phyloP scores from a whole-genome alignment of 176 grass and related monocot genomes.

The Carex littledalei region DNA sequence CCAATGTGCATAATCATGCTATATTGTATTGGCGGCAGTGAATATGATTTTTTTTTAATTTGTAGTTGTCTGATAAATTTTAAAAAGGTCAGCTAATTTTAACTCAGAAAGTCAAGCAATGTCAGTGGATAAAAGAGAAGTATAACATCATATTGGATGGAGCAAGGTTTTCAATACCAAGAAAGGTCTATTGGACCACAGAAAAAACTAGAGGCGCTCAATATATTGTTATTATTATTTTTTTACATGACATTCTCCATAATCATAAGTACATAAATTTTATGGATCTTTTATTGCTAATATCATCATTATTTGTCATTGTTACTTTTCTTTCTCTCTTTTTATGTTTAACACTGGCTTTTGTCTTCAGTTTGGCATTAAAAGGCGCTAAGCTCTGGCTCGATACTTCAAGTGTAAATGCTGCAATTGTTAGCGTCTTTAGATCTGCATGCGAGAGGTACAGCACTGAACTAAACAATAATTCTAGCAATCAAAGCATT shows the following conservation, averaged over 20 bases:
- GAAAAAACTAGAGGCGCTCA: background rate
- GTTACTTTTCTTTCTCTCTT: background rate
- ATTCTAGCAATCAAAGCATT: slow-evolving; percentile 15
- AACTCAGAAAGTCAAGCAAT: background rate
- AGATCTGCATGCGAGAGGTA: slow-evolving; percentile 47
- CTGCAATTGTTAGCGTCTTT: slow-evolving; percentile 76
- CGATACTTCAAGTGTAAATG: slow-evolving; percentile 85
- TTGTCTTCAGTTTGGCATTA: slow-evolving; percentile 64
- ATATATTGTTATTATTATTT: background rate
- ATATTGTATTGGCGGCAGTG: background rate
- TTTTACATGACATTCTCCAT: background rate
- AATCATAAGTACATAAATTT: background rate
- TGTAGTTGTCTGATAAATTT: background rate
- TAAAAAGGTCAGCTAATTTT: background rate
- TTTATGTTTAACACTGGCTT: slow-evolving; percentile 19
- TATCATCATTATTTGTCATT: background rate
- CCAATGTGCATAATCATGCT: background rate
- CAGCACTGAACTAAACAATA: slow-evolving; percentile 23
- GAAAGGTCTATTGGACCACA: background rate
- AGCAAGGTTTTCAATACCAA: background rate
- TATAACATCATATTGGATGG: background rate
- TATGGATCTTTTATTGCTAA: background rate
- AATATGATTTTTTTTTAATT: background rate
- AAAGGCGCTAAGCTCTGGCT: slow-evolving; percentile 73
- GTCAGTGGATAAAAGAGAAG: background rate